Evolutionary conservation across 495 filamentous ascomycete species (phyloP).

Genomic region (Penicillium egyptiacum): DNA sequence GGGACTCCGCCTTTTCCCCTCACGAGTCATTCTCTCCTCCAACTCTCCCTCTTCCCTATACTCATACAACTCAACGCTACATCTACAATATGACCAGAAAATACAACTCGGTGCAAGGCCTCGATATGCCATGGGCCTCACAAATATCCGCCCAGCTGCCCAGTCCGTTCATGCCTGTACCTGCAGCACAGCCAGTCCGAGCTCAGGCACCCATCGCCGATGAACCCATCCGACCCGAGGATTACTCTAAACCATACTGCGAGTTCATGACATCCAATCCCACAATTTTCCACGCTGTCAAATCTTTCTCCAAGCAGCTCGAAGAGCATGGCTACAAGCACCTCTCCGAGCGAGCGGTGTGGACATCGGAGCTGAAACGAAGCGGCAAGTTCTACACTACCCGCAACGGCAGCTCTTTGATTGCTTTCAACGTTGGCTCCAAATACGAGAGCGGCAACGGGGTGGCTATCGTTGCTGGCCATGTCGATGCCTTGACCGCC

Average conservation of each 20-base stretch:
- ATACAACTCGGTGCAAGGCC: constrained; percentile 18
- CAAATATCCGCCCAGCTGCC: constrained; percentile 27
- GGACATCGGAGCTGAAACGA: constrained; percentile 69
- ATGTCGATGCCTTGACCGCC: constrained; percentile 89
- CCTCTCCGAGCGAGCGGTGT: constrained; percentile 76
- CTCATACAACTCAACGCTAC: background rate
- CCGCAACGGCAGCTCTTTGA: constrained; percentile 81
- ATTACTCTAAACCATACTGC: constrained; percentile 80
- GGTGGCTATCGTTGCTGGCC: constrained; percentile 75
- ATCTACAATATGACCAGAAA: constrained; percentile 31
- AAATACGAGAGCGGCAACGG: constrained; percentile 86
- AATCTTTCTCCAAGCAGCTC: constrained; percentile 70
- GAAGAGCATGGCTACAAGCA: constrained; percentile 68
- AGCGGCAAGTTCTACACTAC: constrained; percentile 88
- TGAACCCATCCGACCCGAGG: constrained; percentile 44
- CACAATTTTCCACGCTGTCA: constrained; percentile 87
- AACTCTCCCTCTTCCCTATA: constrained; percentile 8
- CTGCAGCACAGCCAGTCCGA: constrained; percentile 16
- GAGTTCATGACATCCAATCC: constrained; percentile 88
- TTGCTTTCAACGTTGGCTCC: constrained; percentile 83
- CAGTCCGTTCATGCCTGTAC: constrained; percentile 9
- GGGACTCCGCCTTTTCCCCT: constrained; percentile 28
- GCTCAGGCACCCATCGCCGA: constrained; percentile 18
- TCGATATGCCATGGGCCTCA: constrained; percentile 28
- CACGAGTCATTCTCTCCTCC: constrained; percentile 22